Evolutionary conservation across 139 green algal genomes (phyloP).

Genomic region (Ulvella scutata): DNA sequence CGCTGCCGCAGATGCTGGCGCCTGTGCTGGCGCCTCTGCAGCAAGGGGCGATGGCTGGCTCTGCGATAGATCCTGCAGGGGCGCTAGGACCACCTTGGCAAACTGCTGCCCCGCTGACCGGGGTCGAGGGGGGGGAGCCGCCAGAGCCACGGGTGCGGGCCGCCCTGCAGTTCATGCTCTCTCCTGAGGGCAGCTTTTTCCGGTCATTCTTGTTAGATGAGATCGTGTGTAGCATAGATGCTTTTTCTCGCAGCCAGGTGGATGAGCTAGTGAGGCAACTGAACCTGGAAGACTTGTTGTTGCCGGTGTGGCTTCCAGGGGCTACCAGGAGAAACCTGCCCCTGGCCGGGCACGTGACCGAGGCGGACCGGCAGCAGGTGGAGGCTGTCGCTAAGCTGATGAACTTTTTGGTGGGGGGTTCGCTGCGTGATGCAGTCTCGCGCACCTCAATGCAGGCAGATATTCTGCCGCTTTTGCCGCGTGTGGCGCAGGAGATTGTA

Average conservation of each 20-base stretch:
- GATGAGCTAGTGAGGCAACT: constrained; percentile 15
- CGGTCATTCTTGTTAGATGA: constrained; percentile 90
- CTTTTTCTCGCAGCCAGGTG: constrained; percentile 66
- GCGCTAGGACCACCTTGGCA: too few species aligned
- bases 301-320: constrained; percentile 36
- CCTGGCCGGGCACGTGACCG: constrained; percentile 36
- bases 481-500: constrained; percentile 61
- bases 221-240: constrained; percentile 87
- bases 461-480: constrained; percentile 61
- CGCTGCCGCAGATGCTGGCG: constrained; percentile 1
- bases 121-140: not conserved
- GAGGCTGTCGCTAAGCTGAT: constrained; percentile 55
- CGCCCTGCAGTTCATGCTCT: constrained; percentile 56
- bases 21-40: too few species aligned
- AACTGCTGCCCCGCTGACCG: not conserved
- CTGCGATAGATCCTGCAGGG: too few species aligned
- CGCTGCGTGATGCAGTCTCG: not conserved
- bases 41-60: too few species aligned
- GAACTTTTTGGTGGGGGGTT: constrained; percentile 14
- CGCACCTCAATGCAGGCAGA: constrained; percentile 22
- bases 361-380: constrained; percentile 44
- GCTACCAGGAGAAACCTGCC: constrained; percentile 19
- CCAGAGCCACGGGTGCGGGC: constrained; percentile 8
- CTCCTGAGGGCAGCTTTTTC: constrained; percentile 75
- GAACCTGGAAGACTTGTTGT: constrained; percentile 16